Evolutionary conservation across 495 filamentous ascomycete genomes (phyloP).

Genomic region (Neurospora sp.): DNA sequence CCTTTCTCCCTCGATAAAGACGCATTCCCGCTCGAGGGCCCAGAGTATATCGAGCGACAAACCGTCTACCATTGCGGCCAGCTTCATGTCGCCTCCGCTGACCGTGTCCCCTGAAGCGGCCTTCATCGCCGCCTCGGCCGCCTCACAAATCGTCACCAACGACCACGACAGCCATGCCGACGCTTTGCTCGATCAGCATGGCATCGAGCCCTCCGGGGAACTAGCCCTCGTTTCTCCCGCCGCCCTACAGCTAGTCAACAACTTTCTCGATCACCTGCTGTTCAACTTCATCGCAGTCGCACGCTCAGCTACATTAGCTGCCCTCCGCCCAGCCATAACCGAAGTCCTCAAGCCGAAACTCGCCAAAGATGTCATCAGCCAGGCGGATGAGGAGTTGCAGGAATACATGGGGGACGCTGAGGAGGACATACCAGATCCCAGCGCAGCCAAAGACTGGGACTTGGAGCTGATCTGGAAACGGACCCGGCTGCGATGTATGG

Average conservation of each 20-base stretch:
- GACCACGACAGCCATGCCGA: slow-evolving; percentile 69
- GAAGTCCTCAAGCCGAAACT: slow-evolving; percentile 85
- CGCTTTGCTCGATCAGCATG: slow-evolving; percentile 52
- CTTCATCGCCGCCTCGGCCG: slow-evolving; percentile 83
- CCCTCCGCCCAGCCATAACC: slow-evolving; percentile 71
- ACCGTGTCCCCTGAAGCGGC: slow-evolving; percentile 69
- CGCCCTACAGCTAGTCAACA: slow-evolving; percentile 75
- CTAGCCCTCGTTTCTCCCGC: slow-evolving; percentile 64
- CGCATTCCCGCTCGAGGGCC: slow-evolving; percentile 30
- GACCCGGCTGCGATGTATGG: slow-evolving; percentile 89
- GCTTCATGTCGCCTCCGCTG: slow-evolving; percentile 50
- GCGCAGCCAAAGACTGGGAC: slow-evolving; percentile 60
- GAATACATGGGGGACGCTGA: slow-evolving; percentile 78
- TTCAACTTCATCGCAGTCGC: slow-evolving; percentile 76
- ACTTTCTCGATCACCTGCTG: slow-evolving; percentile 87
- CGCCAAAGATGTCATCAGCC: slow-evolving; percentile 75
- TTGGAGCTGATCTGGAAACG: slow-evolving; percentile 83
- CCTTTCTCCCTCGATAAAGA: slow-evolving; percentile 26
- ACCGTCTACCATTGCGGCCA: slow-evolving; percentile 37
- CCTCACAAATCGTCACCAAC: slow-evolving; percentile 83
- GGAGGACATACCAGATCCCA: slow-evolving; percentile 47
- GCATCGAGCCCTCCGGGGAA: slow-evolving; percentile 51
- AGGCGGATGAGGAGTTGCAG: slow-evolving; percentile 82
- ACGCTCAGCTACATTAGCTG: slow-evolving; percentile 68
- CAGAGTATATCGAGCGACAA: slow-evolving; percentile 49